These are phyloP conservation scores for Somion occarium DNA, from an alignment of 1,284 basidiomycete species.

Conservation along the genomic window DNA sequence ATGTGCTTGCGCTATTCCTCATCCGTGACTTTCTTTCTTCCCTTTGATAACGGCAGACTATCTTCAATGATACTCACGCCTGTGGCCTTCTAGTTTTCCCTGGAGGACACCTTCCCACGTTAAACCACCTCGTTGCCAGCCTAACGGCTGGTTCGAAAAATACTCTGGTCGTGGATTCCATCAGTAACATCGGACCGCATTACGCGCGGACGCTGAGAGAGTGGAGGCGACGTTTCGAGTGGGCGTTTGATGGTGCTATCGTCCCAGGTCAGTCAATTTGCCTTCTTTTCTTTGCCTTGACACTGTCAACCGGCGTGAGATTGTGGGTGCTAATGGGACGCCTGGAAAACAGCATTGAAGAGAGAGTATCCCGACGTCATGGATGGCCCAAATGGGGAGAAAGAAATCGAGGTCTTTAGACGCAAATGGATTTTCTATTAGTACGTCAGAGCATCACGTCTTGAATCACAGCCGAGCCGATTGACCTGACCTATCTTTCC, in stretches of 20 bases:
- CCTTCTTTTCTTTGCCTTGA: background rate
- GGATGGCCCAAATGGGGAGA: conserved; percentile 36
- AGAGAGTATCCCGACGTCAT: conserved; percentile 55
- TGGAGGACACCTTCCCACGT: conserved; percentile 69
- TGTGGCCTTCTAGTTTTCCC: conserved; percentile 58
- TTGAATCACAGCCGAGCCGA: background rate
- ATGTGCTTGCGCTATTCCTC: no score
- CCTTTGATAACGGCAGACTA: background rate
- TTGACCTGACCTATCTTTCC: background rate
- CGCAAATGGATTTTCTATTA: conserved; percentile 77
- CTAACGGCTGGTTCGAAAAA: conserved; percentile 53
- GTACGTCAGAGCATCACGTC: conserved; percentile 5
- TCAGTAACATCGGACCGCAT: conserved; percentile 79
- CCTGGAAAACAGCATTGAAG: conserved; percentile 36
- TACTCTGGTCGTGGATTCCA: conserved; percentile 62
- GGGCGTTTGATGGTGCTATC: conserved; percentile 60
- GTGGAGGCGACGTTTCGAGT: conserved; percentile 66
- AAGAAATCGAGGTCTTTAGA: conserved; percentile 73
- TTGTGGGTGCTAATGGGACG: background rate
- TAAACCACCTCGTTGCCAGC: conserved; percentile 57
- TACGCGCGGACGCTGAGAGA: conserved; percentile 83
- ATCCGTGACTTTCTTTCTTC: background rate
- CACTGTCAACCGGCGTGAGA: background rate
- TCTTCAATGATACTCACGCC: background rate
- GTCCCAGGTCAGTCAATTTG: conserved; percentile 31